Conservation (phyloP, 345 rosid genomes). For the Eucalyptus marginata region DNA sequence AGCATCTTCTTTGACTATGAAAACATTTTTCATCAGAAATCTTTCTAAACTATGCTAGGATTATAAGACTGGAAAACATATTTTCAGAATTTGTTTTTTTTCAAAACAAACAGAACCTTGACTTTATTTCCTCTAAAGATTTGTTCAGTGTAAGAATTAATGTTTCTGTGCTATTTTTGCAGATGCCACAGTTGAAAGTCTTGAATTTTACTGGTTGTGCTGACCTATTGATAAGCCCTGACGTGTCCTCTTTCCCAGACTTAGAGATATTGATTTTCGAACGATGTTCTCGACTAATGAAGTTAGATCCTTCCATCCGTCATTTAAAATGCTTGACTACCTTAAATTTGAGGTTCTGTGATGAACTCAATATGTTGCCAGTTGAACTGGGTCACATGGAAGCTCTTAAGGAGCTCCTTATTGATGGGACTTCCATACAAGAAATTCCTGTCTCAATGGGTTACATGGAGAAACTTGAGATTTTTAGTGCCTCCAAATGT, state of each 20-base stretch:
- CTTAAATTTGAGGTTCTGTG: neutral
- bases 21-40: too few relatives aligned
- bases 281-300: neutral
- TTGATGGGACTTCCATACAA: neutral
- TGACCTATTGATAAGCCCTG: neutral
- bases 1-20: neutral
- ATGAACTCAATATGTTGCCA: neutral
- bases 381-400: neutral
- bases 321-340: neutral
- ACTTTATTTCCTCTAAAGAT: neutral
- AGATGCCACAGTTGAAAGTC: neutral
- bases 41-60: neutral
- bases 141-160: neutral
- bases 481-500: neutral
- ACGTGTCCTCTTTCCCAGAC: neutral
- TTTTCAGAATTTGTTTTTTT: too few relatives aligned
- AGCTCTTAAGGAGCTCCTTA: neutral
- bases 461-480: neutral
- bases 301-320: neutral
- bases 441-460: neutral
- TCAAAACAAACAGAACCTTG: neutral
- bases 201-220: neutral
- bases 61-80: neutral
- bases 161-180: neutral
- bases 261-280: neutral